Percentiles rank a stretch among this genome's conserved stretches.
phyloP scores from a whole-genome alignment of 345 rosid species.

The Microcos paniculata region DNA sequence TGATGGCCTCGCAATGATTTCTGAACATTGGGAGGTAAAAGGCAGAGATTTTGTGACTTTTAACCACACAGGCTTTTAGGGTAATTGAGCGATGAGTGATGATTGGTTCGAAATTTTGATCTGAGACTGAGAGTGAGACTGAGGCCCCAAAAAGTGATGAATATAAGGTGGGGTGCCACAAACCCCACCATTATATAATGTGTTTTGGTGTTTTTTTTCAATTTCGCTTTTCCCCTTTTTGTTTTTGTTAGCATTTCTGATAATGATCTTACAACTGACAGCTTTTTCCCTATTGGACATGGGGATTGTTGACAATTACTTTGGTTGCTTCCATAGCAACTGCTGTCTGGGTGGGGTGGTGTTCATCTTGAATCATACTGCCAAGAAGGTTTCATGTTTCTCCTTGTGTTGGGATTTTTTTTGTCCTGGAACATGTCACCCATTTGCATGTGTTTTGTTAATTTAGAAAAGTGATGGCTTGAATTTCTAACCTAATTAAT shows the following conservation, averaged over 20 bases:
- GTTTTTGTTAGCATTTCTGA: neutral
- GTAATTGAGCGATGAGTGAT: neutral
- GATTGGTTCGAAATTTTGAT: neutral
- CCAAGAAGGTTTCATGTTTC: neutral
- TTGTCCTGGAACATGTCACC: neutral
- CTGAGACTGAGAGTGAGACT: neutral
- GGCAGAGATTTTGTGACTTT: neutral
- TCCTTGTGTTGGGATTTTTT: neutral
- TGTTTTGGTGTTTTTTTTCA: neutral
- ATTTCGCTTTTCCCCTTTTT: neutral
- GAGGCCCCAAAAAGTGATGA: neutral
- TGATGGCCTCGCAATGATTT: neutral
- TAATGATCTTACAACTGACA: neutral
- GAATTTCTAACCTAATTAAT: neutral
- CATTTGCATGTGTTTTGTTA: neutral
- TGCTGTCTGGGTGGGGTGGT: neutral
- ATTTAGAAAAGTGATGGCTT: neutral
- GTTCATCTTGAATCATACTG: constrained; percentile 1
- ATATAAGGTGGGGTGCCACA: neutral
- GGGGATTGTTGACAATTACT: neutral
- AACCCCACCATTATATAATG: neutral
- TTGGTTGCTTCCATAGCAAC: neutral
- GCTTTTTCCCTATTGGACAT: neutral
- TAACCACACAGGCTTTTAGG: neutral
- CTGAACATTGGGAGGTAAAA: neutral